Base-by-base conservation (phyloP, 2,329 filamentous ascomycete species). In the Elsinoe batatas region DNA sequence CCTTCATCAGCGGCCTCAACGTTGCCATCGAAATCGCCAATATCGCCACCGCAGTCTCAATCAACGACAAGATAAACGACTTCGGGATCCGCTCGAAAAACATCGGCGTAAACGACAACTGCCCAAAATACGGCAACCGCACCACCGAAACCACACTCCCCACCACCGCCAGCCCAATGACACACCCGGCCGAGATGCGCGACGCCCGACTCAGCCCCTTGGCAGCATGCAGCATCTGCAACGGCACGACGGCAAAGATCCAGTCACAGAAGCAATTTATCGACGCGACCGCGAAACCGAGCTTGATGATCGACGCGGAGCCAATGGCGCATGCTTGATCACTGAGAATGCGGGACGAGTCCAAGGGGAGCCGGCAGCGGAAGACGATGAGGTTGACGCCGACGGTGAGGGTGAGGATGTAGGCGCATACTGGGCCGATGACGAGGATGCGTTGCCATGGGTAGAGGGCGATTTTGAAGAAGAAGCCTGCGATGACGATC, bases 251-350 rank as follows among this genome's bases (percentile, higher is more conserved):
- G 13, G 53, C 53, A 20, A 55, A 55, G 30, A 37, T 46, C 53
- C 53, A 55, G 30, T 55, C 53, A 32, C 53, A 55, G 17, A 37
- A 11, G 13, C 37, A 55, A 26, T 55, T 55, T 40, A 55, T 32
- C 12, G 37, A 33, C 15, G 53, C 53, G 3, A 55, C 33, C 4
- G 40, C 40, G 18, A 42, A 20, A 5, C 53, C 53, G 13, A 55
- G 38, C 20, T 33, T 46, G 33, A 44, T 55, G 11, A 55, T 44
- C 1, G 12, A n/a, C 3, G 12, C 30, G 12, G 37, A 44, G 6
- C 22, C 13, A 3, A 55, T 26, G 11, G 53, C 40, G 20, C 53
- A 55, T 3, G 17, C 15, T 8, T 18, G 30, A 18, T 42, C 40
- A 4, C 22, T 55, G 6, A 55, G 38, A 30, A 46, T 47, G 5